These are phyloP conservation scores for Atkinsonella hypoxylon DNA, from an alignment of 2,329 filamentous ascomycete genomes.

Conservation along the genomic window DNA sequence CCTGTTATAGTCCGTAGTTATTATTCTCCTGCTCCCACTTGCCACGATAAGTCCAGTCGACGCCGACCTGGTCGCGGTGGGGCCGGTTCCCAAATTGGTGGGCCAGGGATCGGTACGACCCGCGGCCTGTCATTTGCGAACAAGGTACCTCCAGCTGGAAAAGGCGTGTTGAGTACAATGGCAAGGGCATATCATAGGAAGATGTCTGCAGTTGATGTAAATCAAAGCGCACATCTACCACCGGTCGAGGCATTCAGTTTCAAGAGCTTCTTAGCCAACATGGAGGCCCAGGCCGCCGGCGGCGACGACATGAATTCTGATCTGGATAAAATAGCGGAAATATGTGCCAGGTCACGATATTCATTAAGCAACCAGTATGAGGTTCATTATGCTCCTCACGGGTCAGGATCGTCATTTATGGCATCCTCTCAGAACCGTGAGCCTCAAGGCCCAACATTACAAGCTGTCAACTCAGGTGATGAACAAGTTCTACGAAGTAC, in stretches of 20 bases:
- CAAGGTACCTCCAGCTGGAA: constrained; percentile 20
- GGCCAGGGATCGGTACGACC: constrained; percentile 17
- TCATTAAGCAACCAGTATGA: constrained; percentile 57
- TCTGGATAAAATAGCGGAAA: constrained; percentile 53
- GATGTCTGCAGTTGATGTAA: constrained; percentile 12
- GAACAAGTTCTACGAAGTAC: constrained; percentile 30
- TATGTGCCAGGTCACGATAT: constrained; percentile 52
- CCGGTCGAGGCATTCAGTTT: constrained; percentile 53
- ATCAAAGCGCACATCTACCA: constrained; percentile 37
- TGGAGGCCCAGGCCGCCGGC: constrained; percentile 31
- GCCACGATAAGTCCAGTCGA: constrained; percentile 19
- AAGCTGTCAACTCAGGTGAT: constrained; percentile 45
- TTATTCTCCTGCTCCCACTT: constrained; percentile 32
- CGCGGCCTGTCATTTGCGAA: constrained; percentile 22
- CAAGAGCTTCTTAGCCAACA: constrained; percentile 49
- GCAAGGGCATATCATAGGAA: constrained; percentile 30
- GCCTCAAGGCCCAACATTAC: constrained; percentile 39
- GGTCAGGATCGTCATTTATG: constrained; percentile 40
- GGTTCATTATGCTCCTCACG: constrained; percentile 51
- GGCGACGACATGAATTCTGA: constrained; percentile 41
- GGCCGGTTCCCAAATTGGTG: constrained; percentile 16
- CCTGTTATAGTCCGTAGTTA: constrained; percentile 57
- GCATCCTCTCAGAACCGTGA: constrained; percentile 18
- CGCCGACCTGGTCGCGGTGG: constrained; percentile 18
- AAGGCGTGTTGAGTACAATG: constrained; percentile 31